Evolutionary conservation across 306 rosid species (phyloP), one percentile per base, ranked within the genome.

Genomic region (Corylus americana): DNA sequence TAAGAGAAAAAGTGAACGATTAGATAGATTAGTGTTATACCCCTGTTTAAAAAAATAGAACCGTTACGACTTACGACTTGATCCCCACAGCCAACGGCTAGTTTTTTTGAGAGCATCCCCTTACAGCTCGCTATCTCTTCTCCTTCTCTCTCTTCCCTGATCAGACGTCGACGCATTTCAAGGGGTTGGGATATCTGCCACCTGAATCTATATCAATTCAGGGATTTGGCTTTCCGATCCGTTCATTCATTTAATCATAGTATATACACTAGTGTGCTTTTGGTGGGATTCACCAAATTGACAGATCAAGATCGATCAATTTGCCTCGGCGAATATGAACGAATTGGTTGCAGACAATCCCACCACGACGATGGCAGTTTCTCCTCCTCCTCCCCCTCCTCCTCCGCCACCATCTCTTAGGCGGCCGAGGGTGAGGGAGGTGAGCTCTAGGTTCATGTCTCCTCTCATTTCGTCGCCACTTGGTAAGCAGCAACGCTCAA

Each of bases 391-490:
- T 3, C 90, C 90, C 4, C 91, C 86, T 1, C 88, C 81, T 8
- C 91, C 88, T 0, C 91, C 83, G 2, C 89, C 89, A 9, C 86
- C 86, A 7, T 79, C 87, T 50, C 78, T 77, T 3, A 93, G 98
- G 13, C 90, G 97, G 35, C 94, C 97, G 4, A 87, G 93, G 83
- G 97, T 91, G 45, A 86, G 97, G 63, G 98, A 93, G 83, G 98
- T 93, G 58, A 93, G 94, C 85, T 93, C 98, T 39, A 67, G 97
- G 45, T 93, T 91, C 89, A 93, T 93, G 98, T 86, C 97, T 1
- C 92, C 94, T 4, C 29, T 77, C 42, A 79, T 81, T 17, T 76
- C 79, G 13, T 63, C 72, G 7, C 82, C 88, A 8, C 55, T 78
- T 55, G 78, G 76, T 18, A 85, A 67, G 72, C 82, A 71, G 66